Conservation (phyloP, 176 grass and related monocot genomes). For the Ensete glaucum region DNA sequence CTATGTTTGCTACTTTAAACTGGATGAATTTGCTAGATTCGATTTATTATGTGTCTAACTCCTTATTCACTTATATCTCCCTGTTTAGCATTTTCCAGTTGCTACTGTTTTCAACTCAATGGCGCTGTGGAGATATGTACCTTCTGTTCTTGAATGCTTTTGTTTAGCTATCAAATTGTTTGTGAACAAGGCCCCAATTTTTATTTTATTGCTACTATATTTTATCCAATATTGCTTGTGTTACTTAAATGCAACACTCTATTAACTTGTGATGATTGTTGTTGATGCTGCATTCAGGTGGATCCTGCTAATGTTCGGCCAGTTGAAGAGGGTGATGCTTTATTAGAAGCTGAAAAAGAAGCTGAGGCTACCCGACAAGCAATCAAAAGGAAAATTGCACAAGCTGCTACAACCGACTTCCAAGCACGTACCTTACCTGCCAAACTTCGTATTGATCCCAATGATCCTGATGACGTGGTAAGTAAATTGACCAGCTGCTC, state of each 20-base stretch:
- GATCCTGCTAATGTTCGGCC: slow-evolving; percentile 71
- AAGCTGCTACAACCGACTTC: slow-evolving; percentile 75
- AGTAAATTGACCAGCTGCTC: slow-evolving; percentile 11
- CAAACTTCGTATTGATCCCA: slow-evolving; percentile 89
- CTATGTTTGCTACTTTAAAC: background rate
- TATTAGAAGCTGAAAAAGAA: slow-evolving; percentile 76
- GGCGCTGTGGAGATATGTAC: background rate
- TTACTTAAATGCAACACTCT: background rate
- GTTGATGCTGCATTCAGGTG: slow-evolving; percentile 35
- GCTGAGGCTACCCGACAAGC: slow-evolving; percentile 80
- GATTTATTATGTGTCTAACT: background rate
- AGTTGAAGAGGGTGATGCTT: slow-evolving; percentile 57
- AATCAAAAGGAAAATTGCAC: slow-evolving; percentile 92
- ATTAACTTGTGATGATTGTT: background rate
- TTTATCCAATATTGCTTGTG: background rate
- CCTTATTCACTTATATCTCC: background rate
- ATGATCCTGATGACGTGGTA: slow-evolving; percentile 90
- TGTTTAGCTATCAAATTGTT: background rate
- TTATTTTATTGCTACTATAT: background rate
- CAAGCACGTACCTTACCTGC: slow-evolving; percentile 60
- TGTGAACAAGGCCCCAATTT: background rate
- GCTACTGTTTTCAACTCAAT: background rate
- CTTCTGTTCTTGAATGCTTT: background rate
- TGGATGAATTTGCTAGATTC: background rate
- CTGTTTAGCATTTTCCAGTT: background rate